A percentile compares a stretch with the other conserved stretches of the same genome.
Evolutionary conservation across 2,329 filamentous ascomycete genomes (phyloP).

Genomic region (Chaetomium sp.): DNA sequence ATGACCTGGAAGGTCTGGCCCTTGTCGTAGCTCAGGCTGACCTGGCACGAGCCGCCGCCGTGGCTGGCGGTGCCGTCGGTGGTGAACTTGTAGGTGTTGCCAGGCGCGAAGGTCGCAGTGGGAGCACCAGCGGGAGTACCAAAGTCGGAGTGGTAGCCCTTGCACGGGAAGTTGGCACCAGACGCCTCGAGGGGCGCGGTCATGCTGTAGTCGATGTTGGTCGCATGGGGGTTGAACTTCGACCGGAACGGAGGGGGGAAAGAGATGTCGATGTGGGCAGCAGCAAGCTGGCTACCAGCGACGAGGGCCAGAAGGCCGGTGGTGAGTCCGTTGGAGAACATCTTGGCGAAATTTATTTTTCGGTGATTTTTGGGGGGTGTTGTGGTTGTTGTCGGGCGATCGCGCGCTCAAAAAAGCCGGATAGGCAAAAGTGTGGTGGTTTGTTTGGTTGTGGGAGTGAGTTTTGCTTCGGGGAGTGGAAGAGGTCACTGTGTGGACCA

Average conservation of each 20-base stretch:
- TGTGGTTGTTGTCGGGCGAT: constrained; percentile 5
- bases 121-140: constrained; percentile 44
- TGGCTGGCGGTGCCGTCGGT: constrained; percentile 58
- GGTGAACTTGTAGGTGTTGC: constrained; percentile 56
- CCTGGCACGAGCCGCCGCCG: constrained; percentile 69
- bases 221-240: constrained; percentile 43
- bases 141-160: constrained; percentile 50
- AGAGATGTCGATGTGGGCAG: constrained; percentile 52
- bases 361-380: background rate
- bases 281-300: constrained; percentile 29
- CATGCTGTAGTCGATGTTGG: constrained; percentile 62
- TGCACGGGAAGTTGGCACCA: constrained; percentile 69
- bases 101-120: constrained; percentile 56
- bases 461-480: constrained; percentile 8
- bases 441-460: background rate
- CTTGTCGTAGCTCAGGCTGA: constrained; percentile 66
- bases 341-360: constrained; percentile 28
- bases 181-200: constrained; percentile 56
- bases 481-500: constrained; percentile 11
- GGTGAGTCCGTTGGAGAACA: constrained; percentile 37
- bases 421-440: constrained; percentile 7
- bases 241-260: constrained; percentile 47
- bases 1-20: constrained; percentile 65
- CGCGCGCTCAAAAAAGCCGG: constrained; percentile 16
- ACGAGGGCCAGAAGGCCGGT: constrained; percentile 37